A percentile compares a stretch with the other conserved stretches of the same genome.
phyloP scores from a whole-genome alignment of 2,329 filamentous ascomycete species.

The Trichoderma lentiforme region DNA sequence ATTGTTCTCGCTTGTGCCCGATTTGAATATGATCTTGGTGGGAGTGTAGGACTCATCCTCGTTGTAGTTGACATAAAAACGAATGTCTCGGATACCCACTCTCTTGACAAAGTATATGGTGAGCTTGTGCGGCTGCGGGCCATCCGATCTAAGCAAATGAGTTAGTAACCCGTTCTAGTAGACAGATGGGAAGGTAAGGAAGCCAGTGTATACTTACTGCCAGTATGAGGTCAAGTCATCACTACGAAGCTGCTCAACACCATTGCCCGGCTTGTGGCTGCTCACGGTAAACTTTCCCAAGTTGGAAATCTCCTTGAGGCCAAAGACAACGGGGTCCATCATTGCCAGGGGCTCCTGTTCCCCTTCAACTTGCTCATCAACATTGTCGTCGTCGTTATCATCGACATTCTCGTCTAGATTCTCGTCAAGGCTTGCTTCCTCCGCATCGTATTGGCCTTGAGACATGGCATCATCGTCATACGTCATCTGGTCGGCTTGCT shows the following conservation, averaged over 20 bases:
- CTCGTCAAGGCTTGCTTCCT: conserved; percentile 29
- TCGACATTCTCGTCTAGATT: conserved; percentile 36
- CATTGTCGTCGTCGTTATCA: conserved; percentile 37
- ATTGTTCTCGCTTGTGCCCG: conserved; percentile 88
- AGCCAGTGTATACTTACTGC: conserved; percentile 55
- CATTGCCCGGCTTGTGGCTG: conserved; percentile 76
- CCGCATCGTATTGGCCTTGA: conserved; percentile 33
- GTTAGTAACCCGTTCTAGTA: not conserved
- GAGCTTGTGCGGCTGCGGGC: conserved; percentile 76
- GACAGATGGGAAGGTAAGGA: not conserved
- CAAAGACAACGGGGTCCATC: conserved; percentile 49
- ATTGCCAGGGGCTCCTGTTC: conserved; percentile 42
- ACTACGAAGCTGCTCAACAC: conserved; percentile 70
- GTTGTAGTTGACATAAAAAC: conserved; percentile 87
- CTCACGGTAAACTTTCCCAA: conserved; percentile 80
- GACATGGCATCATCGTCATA: conserved; percentile 30
- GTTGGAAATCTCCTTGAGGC: conserved; percentile 80
- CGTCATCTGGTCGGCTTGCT: conserved; percentile 31
- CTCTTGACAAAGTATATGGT: conserved; percentile 85
- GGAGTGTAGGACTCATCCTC: conserved; percentile 96
- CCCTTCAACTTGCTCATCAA: conserved; percentile 36
- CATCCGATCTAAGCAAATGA: conserved; percentile 60
- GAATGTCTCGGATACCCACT: conserved; percentile 71
- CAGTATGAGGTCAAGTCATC: conserved; percentile 73
- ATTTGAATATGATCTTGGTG: conserved; percentile 83